Evolutionary conservation across 352 stramenopile genomes (phyloP).

Genomic region (Aphanomyces astaci): DNA sequence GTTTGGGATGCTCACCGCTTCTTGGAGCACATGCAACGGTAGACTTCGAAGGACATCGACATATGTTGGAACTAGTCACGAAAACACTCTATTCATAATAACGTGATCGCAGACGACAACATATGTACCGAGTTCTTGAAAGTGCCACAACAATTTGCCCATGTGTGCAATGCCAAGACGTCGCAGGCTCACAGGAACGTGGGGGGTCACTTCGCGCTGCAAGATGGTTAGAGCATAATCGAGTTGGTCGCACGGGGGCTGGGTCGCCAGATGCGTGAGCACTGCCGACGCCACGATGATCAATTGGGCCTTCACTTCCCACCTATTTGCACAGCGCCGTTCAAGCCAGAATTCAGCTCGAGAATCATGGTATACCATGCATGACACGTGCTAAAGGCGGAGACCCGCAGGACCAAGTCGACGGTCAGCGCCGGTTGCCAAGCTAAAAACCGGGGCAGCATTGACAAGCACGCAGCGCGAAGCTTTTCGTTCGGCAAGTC

Average conservation of each 20-base stretch:
- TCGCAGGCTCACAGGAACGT: conserved; percentile 44
- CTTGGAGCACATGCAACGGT: conserved; percentile 32
- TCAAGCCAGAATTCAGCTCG: background rate
- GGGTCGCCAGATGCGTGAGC: conserved; percentile 27
- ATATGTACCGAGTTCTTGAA: conserved; percentile 45
- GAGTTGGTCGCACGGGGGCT: conserved; percentile 41
- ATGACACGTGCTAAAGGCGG: conserved; percentile 44
- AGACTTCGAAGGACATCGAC: conserved; percentile 67
- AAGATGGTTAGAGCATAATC: conserved; percentile 61
- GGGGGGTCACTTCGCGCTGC: conserved; percentile 62
- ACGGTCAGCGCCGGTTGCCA: conserved; percentile 43
- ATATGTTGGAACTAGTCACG: conserved; percentile 48
- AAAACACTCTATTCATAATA: background rate
- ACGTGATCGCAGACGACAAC: background rate
- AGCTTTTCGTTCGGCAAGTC: conserved; percentile 67
- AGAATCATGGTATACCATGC: conserved; percentile 27
- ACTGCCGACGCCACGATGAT: conserved; percentile 57
- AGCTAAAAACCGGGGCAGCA: conserved; percentile 47
- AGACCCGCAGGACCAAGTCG: conserved; percentile 56
- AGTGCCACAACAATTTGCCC: conserved; percentile 44
- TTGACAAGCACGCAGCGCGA: conserved; percentile 63
- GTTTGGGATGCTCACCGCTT: conserved; percentile 30
- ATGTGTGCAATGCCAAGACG: conserved; percentile 52
- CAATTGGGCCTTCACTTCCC: conserved; percentile 79
- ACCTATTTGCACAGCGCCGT: conserved; percentile 31